A percentile compares a stretch with the other conserved stretches of the same genome.
phyloP scores from a whole-genome alignment of 306 rosid species.

The Arachis hypogaea region DNA sequence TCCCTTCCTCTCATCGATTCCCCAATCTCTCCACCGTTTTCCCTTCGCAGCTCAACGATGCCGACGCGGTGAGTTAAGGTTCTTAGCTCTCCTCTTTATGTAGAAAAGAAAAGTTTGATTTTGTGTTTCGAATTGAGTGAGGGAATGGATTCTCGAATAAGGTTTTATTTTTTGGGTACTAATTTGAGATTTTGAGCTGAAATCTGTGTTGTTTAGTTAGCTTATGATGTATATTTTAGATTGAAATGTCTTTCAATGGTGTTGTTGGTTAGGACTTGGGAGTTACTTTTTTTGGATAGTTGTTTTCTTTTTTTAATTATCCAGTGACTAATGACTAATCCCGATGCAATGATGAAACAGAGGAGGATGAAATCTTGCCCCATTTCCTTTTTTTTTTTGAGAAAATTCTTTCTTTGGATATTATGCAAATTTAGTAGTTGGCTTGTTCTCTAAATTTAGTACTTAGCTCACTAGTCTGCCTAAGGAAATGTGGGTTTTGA shows the following conservation, averaged over 20 bases:
- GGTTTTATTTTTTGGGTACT: background rate
- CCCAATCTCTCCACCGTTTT: constrained; percentile 29
- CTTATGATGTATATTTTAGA: too few relatives aligned
- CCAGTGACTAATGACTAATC: too few relatives aligned
- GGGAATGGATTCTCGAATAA: background rate
- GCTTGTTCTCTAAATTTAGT: background rate
- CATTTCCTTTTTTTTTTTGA: background rate
- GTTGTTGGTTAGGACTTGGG: too few relatives aligned
- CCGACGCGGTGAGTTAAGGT: constrained; percentile 48
- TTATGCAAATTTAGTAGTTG: constrained; percentile 31
- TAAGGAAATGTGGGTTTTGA: too few relatives aligned
- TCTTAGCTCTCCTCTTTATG: background rate
- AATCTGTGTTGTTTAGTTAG: background rate
- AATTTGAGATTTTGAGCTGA: constrained; percentile 26
- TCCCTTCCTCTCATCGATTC: constrained; percentile 37
- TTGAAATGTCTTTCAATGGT: too few relatives aligned
- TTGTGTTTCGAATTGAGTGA: too few relatives aligned
- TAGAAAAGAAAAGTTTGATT: background rate
- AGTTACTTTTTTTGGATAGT: too few relatives aligned
- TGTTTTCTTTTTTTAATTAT: background rate
- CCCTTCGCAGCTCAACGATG: constrained; percentile 30
- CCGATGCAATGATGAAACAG: background rate
- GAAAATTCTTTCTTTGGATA: background rate
- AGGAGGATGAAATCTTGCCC: background rate
- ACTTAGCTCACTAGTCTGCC: too few relatives aligned